Percentiles rank a stretch among this genome's conserved stretches.
These are phyloP conservation scores for Zygosaccharomyces sapae DNA, from an alignment of 1,139 yeast genomes.

Conservation along the genomic window DNA sequence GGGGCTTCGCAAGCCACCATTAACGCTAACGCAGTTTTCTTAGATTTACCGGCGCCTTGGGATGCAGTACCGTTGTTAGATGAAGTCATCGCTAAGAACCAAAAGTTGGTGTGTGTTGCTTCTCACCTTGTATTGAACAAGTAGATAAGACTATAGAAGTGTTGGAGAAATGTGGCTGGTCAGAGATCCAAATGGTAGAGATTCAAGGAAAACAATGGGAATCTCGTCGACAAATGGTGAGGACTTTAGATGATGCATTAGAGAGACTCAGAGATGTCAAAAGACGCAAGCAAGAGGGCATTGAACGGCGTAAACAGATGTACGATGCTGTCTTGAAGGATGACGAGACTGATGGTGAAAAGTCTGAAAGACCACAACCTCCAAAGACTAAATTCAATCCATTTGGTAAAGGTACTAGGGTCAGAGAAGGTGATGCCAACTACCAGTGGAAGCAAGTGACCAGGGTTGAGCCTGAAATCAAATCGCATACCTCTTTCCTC, in stretches of 20 bases:
- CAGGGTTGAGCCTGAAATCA: constrained; percentile 75
- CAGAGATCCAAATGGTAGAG: constrained; percentile 89
- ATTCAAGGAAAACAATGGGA: constrained; percentile 85
- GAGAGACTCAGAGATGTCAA: constrained; percentile 78
- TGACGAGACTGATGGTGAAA: constrained; percentile 24
- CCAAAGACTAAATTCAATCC: constrained; percentile 72
- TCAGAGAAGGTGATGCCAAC: constrained; percentile 79
- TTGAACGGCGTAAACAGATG: constrained; percentile 52
- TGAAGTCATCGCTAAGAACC: constrained; percentile 51
- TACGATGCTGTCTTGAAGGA: constrained; percentile 33
- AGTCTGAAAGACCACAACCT: constrained; percentile 33
- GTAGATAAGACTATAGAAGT: constrained; percentile 80
- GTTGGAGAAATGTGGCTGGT: constrained; percentile 75
- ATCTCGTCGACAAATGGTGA: constrained; percentile 83
- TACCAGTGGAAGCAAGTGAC: constrained; percentile 82
- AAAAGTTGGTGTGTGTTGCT: constrained; percentile 77
- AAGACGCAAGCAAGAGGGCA: constrained; percentile 66
- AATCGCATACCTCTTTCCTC: constrained; percentile 89
- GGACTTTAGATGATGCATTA: constrained; percentile 75
- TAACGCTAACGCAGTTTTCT: constrained; percentile 68
- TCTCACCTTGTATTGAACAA: constrained; percentile 97
- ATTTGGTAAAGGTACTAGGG: constrained; percentile 71
- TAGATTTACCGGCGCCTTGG: constrained; percentile 98
- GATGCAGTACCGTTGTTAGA: constrained; percentile 78
- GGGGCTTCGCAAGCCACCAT: constrained; percentile 33